phyloP scores from a whole-genome alignment of 345 rosid species.

The Dovyalis caffra region DNA sequence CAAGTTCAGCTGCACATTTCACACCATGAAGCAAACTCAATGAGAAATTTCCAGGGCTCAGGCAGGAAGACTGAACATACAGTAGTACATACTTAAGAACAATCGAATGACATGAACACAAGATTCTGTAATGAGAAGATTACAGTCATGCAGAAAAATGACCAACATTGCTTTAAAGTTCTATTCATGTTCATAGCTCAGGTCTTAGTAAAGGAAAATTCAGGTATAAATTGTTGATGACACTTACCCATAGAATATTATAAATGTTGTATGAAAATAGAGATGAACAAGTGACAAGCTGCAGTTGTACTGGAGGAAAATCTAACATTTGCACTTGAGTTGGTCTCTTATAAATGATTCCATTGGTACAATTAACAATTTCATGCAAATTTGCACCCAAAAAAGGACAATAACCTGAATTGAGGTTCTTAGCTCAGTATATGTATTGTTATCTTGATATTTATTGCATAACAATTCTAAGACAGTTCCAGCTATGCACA shows the following conservation, averaged over 20 bases:
- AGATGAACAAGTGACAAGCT: no score
- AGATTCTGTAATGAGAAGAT: background rate
- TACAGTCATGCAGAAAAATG: background rate
- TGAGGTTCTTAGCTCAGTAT: background rate
- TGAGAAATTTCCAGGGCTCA: slow-evolving; percentile 6
- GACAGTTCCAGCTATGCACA: background rate
- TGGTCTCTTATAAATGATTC: background rate
- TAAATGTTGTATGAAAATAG: no score
- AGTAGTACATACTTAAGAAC: slow-evolving; percentile 7
- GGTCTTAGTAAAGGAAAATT: background rate
- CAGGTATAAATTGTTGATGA: background rate
- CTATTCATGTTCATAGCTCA: background rate
- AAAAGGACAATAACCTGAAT: background rate
- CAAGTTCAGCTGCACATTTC: slow-evolving; percentile 68
- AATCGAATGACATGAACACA: background rate
- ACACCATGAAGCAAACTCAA: slow-evolving; percentile 21
- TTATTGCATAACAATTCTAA: background rate
- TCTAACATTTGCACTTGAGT: background rate
- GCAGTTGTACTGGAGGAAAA: background rate
- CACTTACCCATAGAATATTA: background rate
- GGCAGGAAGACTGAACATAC: slow-evolving; percentile 6
- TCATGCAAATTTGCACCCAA: slow-evolving; percentile 1
- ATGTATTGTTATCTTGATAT: background rate
- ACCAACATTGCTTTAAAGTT: background rate
- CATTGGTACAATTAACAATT: background rate